A percentile compares a stretch with the other conserved stretches of the same genome.
Evolutionary conservation across 306 rosid genomes (phyloP).

Genomic region (Fagus crenata): DNA sequence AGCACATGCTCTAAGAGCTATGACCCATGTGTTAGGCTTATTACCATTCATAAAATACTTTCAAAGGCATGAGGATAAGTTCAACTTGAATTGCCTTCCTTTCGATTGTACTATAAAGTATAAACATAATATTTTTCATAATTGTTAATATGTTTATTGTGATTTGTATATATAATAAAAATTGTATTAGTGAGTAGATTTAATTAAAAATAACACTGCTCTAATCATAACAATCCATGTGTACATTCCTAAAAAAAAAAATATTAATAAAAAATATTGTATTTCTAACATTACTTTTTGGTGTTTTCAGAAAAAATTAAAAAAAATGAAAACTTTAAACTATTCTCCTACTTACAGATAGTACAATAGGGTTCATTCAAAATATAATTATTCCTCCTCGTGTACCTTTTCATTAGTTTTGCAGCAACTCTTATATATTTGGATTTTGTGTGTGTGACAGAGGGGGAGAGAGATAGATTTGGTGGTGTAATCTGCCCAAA

Average conservation of each 20-base stretch:
- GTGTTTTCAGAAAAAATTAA: too few species aligned
- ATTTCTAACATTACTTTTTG: too few species aligned
- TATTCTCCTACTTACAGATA: too few species aligned
- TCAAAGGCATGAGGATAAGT: constrained; percentile 15
- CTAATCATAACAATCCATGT: too few species aligned
- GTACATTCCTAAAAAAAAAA: too few species aligned
- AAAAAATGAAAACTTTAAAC: background rate
- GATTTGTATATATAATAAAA: too few species aligned
- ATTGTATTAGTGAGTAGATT: too few species aligned
- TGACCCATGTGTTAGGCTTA: constrained; percentile 29
- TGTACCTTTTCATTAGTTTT: constrained; percentile 36
- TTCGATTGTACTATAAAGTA: too few species aligned
- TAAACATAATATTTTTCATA: too few species aligned
- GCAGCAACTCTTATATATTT: constrained; percentile 32
- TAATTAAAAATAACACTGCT: too few species aligned
- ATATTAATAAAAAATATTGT: too few species aligned
- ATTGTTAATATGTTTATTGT: too few species aligned
- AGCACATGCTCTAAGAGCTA: constrained; percentile 27
- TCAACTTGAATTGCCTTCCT: constrained; percentile 16
- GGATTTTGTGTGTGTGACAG: background rate
- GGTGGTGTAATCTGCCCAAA: background rate
- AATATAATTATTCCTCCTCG: constrained; percentile 22
- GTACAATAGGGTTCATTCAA: constrained; percentile 20
- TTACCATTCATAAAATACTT: constrained; percentile 4
- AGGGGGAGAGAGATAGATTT: constrained; percentile 18